Conservation (phyloP, 2,329 filamentous ascomycete genomes). For the Epichloe sp. region DNA sequence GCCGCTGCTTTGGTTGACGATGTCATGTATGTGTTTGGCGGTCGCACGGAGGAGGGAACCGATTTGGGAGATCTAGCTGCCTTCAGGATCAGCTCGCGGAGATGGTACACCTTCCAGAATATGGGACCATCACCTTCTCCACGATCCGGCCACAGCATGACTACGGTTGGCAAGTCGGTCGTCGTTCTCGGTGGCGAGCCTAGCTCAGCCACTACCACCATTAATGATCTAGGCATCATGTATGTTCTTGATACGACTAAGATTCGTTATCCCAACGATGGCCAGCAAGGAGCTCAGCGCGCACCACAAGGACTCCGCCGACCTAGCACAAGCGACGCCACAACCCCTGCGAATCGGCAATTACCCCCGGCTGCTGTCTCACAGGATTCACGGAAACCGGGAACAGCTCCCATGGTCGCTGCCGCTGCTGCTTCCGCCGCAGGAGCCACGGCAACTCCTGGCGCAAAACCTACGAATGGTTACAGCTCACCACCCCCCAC, state of each 20-base stretch:
- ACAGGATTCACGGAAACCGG: slow-evolving; percentile 3
- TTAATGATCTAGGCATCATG: slow-evolving; percentile 73
- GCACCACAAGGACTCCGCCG: slow-evolving; percentile 24
- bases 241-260: slow-evolving; percentile 93
- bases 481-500: slow-evolving; percentile 27
- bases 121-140: slow-evolving; percentile 95
- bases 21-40: slow-evolving; percentile 98
- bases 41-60: slow-evolving; percentile 81
- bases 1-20: slow-evolving; percentile 88
- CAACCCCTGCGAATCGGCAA: slow-evolving; percentile 18
- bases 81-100: slow-evolving; percentile 57
- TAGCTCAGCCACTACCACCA: slow-evolving; percentile 69
- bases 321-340: slow-evolving; percentile 27
- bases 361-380: slow-evolving; percentile 18
- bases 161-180: slow-evolving; percentile 80
- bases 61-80: slow-evolving; percentile 90
- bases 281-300: slow-evolving; percentile 25
- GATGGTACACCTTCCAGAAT: slow-evolving; percentile 99
- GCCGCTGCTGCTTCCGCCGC: background rate
- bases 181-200: slow-evolving; percentile 90
- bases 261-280: slow-evolving; percentile 87
- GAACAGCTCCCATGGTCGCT: background rate
- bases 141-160: slow-evolving; percentile 95
- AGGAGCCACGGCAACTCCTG: slow-evolving; percentile 11
- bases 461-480: slow-evolving; percentile 28